Base-by-base conservation (phyloP, 164 flowering plant species). In the Paratinospora sagittata region DNA sequence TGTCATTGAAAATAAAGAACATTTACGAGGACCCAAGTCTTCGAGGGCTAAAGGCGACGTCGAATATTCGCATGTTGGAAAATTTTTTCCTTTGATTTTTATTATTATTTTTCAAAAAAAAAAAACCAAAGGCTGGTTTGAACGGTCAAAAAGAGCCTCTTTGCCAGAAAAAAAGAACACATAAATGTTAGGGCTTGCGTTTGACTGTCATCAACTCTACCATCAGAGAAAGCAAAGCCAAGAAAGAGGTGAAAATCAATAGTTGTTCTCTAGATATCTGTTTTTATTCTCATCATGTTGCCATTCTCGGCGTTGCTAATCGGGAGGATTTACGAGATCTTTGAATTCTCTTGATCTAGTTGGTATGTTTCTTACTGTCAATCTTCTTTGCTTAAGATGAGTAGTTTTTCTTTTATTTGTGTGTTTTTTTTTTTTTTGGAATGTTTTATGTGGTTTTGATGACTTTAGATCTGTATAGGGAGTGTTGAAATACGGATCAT, bases 131-230 rank as follows among this genome's bases (percentile, higher is more conserved):
- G 27, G 63, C 34, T 5, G 47, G 36, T 65, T 72, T 65, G 74
- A 72, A 65, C 63, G 74, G 74, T 72, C 74, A 72, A 72, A 57
- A 72, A 64, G 62, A 60, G 27, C 36, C 24, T 37, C 65, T 71
- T 63, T 24, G 55, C 65, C 8, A 47, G 73, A 64, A 16, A 41
- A 47, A 30, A 63, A n/a, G 24, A 49, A 71, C 13, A 47, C 24
- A 16, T 65, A 69, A 8, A 21, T 58, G 65, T 37, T 69, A 58
- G 72, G 72, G 65, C 65, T 69, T 55, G 14, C 13, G 33, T 69
- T 69, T 60, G 39, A 63, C 72, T 58, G 27, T 58, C 12, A 55
- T 12, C 63, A 34, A 68, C 2, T 16, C 62, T 30, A 30, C 34
- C 30, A 27, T n/a, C 47, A 24, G 27, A 66, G 8, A 37, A 21